Conservation (phyloP, 2,329 filamentous ascomycete species). For the Metarhizium sp. region DNA sequence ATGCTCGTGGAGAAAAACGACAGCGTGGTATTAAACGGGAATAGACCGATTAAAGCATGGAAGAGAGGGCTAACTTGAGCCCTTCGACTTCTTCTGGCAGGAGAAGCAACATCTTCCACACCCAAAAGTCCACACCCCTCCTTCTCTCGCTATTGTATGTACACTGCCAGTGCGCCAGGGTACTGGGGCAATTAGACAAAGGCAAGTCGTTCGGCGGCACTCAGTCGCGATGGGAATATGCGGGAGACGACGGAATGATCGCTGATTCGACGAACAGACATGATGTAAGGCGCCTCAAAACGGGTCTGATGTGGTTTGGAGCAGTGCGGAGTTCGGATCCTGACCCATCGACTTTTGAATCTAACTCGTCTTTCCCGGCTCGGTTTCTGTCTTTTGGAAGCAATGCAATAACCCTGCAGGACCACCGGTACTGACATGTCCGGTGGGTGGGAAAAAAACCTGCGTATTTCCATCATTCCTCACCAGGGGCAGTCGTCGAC, state of each 20-base stretch:
- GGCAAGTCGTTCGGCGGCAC: background rate
- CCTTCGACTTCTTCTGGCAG: background rate
- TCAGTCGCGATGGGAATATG: background rate
- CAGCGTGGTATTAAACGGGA: background rate
- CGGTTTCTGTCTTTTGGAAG: background rate
- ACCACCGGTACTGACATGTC: background rate
- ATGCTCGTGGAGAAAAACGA: background rate
- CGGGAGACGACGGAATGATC: background rate
- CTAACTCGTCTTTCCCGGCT: background rate
- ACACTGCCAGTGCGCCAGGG: background rate
- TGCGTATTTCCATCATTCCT: background rate
- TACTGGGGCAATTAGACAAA: background rate
- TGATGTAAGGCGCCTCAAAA: background rate
- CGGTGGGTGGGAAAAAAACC: background rate
- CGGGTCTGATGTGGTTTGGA: constrained; percentile 4
- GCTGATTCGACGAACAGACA: constrained; percentile 1
- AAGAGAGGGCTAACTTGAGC: background rate
- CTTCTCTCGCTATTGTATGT: background rate
- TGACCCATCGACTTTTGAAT: constrained; percentile 1
- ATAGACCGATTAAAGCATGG: background rate
- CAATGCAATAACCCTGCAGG: background rate
- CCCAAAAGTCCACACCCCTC: background rate
- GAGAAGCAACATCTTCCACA: background rate
- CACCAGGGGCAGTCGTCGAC: background rate
- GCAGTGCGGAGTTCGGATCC: constrained; percentile 5